Conservation (phyloP, 192 early-diverging fungal genomes). For the Chytriomyces hyalinus region DNA sequence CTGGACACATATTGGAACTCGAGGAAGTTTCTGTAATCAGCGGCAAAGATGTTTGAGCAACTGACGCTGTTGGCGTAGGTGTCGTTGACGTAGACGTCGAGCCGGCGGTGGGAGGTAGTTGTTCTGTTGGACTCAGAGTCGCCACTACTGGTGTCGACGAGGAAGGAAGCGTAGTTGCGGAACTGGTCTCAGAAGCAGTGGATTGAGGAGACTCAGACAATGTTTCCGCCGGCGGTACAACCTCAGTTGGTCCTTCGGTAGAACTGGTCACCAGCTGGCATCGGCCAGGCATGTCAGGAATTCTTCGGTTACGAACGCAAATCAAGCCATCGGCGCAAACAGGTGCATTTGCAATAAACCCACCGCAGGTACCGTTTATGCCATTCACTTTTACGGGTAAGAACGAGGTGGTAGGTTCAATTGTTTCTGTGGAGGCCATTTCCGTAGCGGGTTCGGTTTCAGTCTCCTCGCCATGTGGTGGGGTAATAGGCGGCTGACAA, state of each 20-base stretch:
- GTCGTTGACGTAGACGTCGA: not conserved
- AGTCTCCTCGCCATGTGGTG: not conserved
- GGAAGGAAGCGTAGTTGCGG: not conserved
- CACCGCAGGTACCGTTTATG: slow-evolving; percentile 8
- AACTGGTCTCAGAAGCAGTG: not conserved
- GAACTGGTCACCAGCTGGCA: not conserved
- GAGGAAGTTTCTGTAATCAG: not conserved
- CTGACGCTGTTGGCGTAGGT: too few species aligned
- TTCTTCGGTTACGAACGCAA: not conserved
- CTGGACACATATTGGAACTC: not conserved
- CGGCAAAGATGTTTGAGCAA: too few species aligned
- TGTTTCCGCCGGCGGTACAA: not conserved
- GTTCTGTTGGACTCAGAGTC: not conserved
- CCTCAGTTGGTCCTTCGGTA: not conserved
- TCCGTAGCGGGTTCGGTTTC: not conserved
- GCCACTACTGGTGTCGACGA: not conserved
- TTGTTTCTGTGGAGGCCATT: not conserved
- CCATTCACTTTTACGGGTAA: not conserved
- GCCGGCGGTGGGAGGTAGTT: not conserved
- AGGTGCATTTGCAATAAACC: slow-evolving; percentile 3
- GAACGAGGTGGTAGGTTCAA: too few species aligned
- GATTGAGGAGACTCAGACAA: not conserved
- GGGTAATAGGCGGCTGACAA: too few species aligned
- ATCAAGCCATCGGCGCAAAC: slow-evolving; percentile 1
- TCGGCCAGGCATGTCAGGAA: not conserved